A percentile compares a stretch with the other conserved stretches of the same genome.
These are phyloP conservation scores for Penicillium herquei DNA, from an alignment of 495 filamentous ascomycete genomes.

Conservation along the genomic window DNA sequence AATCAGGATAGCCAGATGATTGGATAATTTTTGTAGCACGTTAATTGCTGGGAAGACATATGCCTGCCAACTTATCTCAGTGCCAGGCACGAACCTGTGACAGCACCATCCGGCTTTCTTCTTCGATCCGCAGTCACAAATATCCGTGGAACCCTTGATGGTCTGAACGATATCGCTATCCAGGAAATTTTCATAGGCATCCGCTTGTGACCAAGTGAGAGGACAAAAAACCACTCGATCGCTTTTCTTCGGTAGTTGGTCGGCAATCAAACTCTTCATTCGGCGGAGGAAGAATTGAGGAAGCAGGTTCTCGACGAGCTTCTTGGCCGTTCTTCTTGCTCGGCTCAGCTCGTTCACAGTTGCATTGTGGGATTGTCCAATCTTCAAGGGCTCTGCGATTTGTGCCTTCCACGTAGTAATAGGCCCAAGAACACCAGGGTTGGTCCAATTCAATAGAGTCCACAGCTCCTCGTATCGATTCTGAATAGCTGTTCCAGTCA, in stretches of 20 bases:
- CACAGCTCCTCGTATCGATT: constrained; percentile 98
- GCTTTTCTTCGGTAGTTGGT: constrained; percentile 94
- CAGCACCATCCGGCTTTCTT: constrained; percentile 86
- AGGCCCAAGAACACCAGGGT: constrained; percentile 83
- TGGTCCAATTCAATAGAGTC: constrained; percentile 96
- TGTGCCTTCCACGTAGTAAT: constrained; percentile 71
- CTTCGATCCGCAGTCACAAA: constrained; percentile 67
- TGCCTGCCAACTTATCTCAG: constrained; percentile 63
- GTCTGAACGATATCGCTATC: constrained; percentile 67
- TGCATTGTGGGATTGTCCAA: constrained; percentile 93
- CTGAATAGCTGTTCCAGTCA: constrained; percentile 96
- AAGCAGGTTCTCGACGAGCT: constrained; percentile 82
- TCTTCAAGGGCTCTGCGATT: constrained; percentile 75
- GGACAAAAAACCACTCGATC: constrained; percentile 96
- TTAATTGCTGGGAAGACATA: constrained; percentile 85
- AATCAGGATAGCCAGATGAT: constrained; percentile 88
- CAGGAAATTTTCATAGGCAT: constrained; percentile 82
- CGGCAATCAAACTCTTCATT: constrained; percentile 88
- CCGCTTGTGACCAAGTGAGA: constrained; percentile 75
- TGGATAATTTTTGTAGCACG: constrained; percentile 80
- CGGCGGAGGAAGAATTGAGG: constrained; percentile 90
- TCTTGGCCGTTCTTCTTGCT: constrained; percentile 79
- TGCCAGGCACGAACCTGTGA: constrained; percentile 53
- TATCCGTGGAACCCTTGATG: constrained; percentile 64
- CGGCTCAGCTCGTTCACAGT: constrained; percentile 77